phyloP scores from a whole-genome alignment of 148 eudicot species.

The Arbutus unedo region DNA sequence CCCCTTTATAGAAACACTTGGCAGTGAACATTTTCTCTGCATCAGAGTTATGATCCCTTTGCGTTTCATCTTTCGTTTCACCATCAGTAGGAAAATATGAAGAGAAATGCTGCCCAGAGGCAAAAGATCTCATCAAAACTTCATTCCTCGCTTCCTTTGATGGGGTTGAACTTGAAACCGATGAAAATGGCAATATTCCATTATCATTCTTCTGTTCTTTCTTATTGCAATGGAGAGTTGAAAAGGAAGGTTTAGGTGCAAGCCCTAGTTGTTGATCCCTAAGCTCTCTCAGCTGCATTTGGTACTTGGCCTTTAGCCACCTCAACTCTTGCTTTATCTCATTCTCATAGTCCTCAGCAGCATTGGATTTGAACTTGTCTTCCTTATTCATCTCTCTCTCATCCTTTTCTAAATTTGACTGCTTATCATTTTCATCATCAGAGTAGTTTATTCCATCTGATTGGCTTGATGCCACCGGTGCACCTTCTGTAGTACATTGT shows the following conservation, averaged over 20 bases:
- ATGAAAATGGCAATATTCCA: constrained; percentile 7
- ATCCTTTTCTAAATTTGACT: constrained; percentile 18
- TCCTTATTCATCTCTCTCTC: not conserved
- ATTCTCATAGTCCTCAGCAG: constrained; percentile 33
- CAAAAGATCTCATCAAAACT: constrained; percentile 10
- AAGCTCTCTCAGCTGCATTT: constrained; percentile 48
- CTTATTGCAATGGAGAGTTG: constrained; percentile 14
- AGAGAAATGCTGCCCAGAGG: constrained; percentile 35
- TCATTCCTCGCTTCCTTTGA: constrained; percentile 26
- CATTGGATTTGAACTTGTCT: constrained; percentile 7
- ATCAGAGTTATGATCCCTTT: not conserved
- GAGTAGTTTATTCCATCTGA: constrained; percentile 31
- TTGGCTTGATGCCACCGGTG: constrained; percentile 34
- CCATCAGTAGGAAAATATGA: constrained; percentile 24
- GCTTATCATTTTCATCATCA: constrained; percentile 27
- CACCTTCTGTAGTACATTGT: constrained; percentile 31
- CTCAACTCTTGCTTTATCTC: constrained; percentile 43
- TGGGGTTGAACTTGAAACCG: constrained; percentile 11
- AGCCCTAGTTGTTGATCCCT: constrained; percentile 31
- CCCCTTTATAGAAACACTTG: constrained; percentile 37
- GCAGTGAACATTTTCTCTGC: constrained; percentile 34
- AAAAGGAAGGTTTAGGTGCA: constrained; percentile 23
- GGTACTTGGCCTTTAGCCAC: constrained; percentile 56
- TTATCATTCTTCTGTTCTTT: constrained; percentile 20
- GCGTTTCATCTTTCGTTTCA: constrained; percentile 11